A percentile compares a stretch with the other conserved stretches of the same genome.
Evolutionary conservation across 169 alveolate genomes (phyloP).

Genomic region (Plasmodium chabaudi): DNA sequence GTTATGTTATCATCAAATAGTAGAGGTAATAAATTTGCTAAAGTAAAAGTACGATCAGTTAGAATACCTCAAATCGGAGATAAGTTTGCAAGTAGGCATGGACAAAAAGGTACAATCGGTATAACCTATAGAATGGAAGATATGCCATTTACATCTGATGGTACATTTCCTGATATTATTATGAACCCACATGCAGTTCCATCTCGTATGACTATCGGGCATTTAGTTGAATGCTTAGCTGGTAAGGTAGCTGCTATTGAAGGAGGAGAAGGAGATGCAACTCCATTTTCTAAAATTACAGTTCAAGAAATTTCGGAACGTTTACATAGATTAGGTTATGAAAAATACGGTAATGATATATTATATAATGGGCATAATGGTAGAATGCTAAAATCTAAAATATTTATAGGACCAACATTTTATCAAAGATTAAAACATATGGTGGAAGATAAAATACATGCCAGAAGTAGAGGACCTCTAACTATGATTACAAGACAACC

Average conservation of each 20-base stretch:
- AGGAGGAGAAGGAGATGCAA: slow-evolving; percentile 99
- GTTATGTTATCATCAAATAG: slow-evolving; percentile 97
- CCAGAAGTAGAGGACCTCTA: slow-evolving; percentile 99
- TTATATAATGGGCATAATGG: slow-evolving; percentile 98
- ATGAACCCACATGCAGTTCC: slow-evolving; percentile 99
- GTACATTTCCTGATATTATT: slow-evolving; percentile 99
- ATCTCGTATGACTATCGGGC: slow-evolving; percentile 99
- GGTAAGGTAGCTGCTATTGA: slow-evolving; percentile 97
- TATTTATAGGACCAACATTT: slow-evolving; percentile 99
- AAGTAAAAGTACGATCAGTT: slow-evolving; percentile 96
- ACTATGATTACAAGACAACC: slow-evolving; percentile 99
- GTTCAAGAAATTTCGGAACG: slow-evolving; percentile 97
- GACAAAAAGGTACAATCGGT: slow-evolving; percentile 99
- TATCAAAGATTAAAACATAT: slow-evolving; percentile 99
- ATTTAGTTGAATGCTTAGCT: slow-evolving; percentile 98
- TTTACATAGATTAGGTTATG: slow-evolving; percentile 97
- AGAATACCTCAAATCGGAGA: slow-evolving; percentile 99
- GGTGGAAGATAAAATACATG: slow-evolving; percentile 99
- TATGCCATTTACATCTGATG: slow-evolving; percentile 98
- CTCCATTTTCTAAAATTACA: slow-evolving; percentile 98
- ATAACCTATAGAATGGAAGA: slow-evolving; percentile 99
- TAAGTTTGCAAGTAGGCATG: slow-evolving; percentile 99
- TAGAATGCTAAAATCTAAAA: slow-evolving; percentile 91
- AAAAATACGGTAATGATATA: slow-evolving; percentile 98
- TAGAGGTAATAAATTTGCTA: slow-evolving; percentile 96